phyloP scores from a whole-genome alignment of 768 basidiomycete species.

The Megacollybia marginata region DNA sequence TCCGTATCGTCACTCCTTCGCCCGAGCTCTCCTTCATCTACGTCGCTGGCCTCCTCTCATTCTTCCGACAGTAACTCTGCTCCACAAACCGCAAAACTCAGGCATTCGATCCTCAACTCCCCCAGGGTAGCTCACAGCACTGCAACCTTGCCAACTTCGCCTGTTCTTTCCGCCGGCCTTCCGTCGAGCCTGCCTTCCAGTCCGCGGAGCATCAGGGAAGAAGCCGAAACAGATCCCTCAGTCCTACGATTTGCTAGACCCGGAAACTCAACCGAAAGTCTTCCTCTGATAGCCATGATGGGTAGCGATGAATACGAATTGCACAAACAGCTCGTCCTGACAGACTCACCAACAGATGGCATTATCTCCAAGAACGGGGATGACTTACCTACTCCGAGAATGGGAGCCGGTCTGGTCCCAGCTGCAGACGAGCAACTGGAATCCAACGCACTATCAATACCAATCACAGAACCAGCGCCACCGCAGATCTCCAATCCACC shows the following conservation, averaged over 20 bases:
- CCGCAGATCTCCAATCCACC: conserved; percentile 16
- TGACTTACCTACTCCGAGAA: background rate
- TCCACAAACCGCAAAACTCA: conserved; percentile 17
- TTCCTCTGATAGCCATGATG: conserved; percentile 24
- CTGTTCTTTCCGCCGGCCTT: background rate
- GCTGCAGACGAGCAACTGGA: background rate
- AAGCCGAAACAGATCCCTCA: conserved; percentile 58
- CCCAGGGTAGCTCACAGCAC: conserved; percentile 7
- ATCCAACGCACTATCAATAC: background rate
- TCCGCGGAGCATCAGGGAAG: background rate
- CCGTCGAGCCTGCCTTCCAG: background rate
- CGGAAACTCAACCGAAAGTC: conserved; percentile 66
- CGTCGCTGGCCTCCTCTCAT: background rate
- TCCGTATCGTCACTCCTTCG: background rate
- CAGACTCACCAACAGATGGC: background rate
- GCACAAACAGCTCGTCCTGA: background rate
- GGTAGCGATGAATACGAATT: background rate
- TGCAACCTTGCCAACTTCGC: conserved; percentile 7
- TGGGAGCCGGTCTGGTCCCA: background rate
- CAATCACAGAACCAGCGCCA: background rate
- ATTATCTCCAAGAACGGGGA: background rate
- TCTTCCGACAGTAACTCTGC: conserved; percentile 36
- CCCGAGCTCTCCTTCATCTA: background rate
- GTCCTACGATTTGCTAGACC: conserved; percentile 74
- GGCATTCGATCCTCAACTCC: conserved; percentile 14